Conservation (phyloP, 495 filamentous ascomycete genomes). For the Lasiosphaeria hispida region DNA sequence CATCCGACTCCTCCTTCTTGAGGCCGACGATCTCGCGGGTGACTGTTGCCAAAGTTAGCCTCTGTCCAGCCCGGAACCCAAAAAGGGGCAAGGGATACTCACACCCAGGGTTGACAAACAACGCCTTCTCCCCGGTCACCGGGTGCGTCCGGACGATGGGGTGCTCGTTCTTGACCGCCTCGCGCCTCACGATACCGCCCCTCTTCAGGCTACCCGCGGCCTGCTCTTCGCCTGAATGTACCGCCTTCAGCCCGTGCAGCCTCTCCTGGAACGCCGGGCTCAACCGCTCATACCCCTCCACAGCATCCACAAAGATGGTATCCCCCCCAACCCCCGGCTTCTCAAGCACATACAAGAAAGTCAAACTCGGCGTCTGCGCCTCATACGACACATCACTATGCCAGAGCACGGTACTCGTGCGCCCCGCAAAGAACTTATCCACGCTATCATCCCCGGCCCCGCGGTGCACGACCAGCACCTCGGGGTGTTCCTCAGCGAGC, state of each 20-base stretch:
- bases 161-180: slow-evolving; percentile 69
- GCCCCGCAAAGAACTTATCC: slow-evolving; percentile 59
- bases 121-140: slow-evolving; percentile 77
- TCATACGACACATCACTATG: slow-evolving; percentile 84
- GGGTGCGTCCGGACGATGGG: slow-evolving; percentile 78
- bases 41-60: slow-evolving; percentile 44
- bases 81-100: slow-evolving; percentile 32
- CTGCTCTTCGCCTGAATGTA: slow-evolving; percentile 74
- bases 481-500: slow-evolving; percentile 65
- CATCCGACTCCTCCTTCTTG: slow-evolving; percentile 76
- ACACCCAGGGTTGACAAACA: slow-evolving; percentile 87
- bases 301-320: slow-evolving; percentile 71
- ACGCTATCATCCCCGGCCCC: slow-evolving; percentile 59
- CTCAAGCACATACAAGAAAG: slow-evolving; percentile 77
- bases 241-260: slow-evolving; percentile 72
- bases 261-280: slow-evolving; percentile 67
- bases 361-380: slow-evolving; percentile 76
- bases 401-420: slow-evolving; percentile 70
- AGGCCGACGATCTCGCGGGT: slow-evolving; percentile 69
- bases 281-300: slow-evolving; percentile 72
- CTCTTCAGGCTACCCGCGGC: slow-evolving; percentile 53
- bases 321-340: slow-evolving; percentile 74
- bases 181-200: slow-evolving; percentile 63
- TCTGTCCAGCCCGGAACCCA: not conserved
- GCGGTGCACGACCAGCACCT: slow-evolving; percentile 77